A percentile compares a stretch with the other conserved stretches of the same genome.
These are phyloP conservation scores for Leishmania lainsoni DNA, from an alignment of 208 protist genomes.

Conservation along the genomic window DNA sequence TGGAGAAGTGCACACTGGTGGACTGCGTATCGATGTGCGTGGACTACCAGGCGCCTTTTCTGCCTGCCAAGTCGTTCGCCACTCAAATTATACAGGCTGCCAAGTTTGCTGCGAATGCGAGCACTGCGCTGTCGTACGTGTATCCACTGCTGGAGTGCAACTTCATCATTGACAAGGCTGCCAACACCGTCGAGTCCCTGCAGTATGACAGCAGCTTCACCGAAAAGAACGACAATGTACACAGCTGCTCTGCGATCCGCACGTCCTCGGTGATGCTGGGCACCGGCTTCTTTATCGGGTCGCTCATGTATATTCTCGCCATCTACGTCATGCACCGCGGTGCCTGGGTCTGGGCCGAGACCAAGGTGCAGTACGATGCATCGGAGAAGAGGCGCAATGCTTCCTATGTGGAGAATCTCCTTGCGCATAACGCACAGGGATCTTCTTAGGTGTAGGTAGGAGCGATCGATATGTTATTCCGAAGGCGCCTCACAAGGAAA, in stretches of 20 bases:
- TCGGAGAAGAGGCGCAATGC: no score
- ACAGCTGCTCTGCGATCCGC: conserved; percentile 50
- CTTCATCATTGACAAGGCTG: conserved; percentile 74
- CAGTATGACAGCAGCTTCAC: conserved; percentile 28
- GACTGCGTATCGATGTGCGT: conserved; percentile 50
- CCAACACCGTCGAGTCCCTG: conserved; percentile 44
- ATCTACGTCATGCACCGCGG: conserved; percentile 79
- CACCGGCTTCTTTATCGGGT: conserved; percentile 72
- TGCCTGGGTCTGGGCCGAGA: conserved; percentile 43
- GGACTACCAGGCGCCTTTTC: conserved; percentile 28
- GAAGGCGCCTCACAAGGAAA: no score
- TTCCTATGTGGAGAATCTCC: no score
- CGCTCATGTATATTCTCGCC: conserved; percentile 71
- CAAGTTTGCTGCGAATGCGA: conserved; percentile 50
- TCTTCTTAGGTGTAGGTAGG: no score
- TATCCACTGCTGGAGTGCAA: conserved; percentile 71
- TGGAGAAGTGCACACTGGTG: conserved; percentile 55
- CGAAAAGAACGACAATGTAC: background rate
- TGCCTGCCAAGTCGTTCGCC: conserved; percentile 32
- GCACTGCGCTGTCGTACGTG: conserved; percentile 63
- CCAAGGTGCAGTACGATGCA: no score
- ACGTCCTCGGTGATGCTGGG: conserved; percentile 56
- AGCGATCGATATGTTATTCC: no score
- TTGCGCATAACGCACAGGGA: no score
- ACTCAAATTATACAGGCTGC: conserved; percentile 32